A percentile compares a stretch with the other conserved stretches of the same genome.
Evolutionary conservation across 257 asterid species (phyloP).

Genomic region (Nicotiana noctiflora): DNA sequence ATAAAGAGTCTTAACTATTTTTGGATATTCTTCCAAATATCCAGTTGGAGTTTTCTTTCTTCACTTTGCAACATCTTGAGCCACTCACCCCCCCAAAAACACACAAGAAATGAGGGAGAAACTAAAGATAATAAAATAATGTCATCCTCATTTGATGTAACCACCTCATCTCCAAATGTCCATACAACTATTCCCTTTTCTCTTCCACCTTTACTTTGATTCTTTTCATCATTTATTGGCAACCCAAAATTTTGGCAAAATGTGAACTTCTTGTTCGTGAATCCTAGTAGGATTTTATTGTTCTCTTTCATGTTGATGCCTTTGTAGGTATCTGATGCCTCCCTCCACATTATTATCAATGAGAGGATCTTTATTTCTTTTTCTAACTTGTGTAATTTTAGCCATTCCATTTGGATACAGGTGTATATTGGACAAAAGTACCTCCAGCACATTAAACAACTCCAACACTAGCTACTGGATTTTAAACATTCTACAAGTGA

Average conservation of each 20-base stretch:
- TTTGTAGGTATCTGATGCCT: slow-evolving; percentile 15
- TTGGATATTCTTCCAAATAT: slow-evolving; percentile 29
- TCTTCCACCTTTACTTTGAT: not conserved
- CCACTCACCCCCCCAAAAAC: not conserved
- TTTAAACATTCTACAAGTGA: too few species aligned
- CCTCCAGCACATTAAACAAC: too few species aligned
- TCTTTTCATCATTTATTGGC: slow-evolving; percentile 12
- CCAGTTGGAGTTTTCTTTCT: not conserved
- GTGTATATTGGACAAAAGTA: too few species aligned
- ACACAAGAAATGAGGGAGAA: too few species aligned
- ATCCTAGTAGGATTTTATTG: slow-evolving; percentile 7
- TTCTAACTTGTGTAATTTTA: too few species aligned
- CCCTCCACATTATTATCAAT: not conserved
- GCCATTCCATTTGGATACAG: too few species aligned
- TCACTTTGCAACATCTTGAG: not conserved
- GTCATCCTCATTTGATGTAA: not conserved
- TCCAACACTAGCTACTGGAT: too few species aligned
- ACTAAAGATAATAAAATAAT: not conserved
- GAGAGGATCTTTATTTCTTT: too few species aligned
- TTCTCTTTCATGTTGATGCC: not conserved
- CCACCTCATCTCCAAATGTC: slow-evolving; percentile 9
- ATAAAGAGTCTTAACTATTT: not conserved
- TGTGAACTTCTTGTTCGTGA: not conserved
- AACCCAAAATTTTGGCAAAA: slow-evolving; percentile 4
- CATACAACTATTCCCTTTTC: slow-evolving; percentile 4